These are phyloP conservation scores for Sporodiniella umbellata DNA, from an alignment of 371 early-diverging fungal species.

Conservation along the genomic window DNA sequence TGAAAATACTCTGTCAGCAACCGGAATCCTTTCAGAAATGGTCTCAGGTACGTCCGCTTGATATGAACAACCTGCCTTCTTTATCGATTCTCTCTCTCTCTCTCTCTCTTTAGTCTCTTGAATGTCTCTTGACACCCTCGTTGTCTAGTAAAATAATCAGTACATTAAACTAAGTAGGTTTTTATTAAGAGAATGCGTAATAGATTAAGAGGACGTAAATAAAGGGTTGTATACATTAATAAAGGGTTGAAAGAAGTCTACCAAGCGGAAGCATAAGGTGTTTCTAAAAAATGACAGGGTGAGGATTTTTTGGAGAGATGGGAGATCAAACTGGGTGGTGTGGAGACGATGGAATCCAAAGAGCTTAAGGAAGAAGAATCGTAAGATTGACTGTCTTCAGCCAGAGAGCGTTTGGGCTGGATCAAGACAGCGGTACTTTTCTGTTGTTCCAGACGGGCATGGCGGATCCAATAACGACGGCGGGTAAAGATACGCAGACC, in stretches of 20 bases:
- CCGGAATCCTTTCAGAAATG: slow-evolving; percentile 62
- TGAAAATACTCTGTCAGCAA: slow-evolving; percentile 59
- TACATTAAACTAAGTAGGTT: slow-evolving; percentile 2
- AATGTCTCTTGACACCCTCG: slow-evolving; percentile 8
- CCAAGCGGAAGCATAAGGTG: too few relatives aligned
- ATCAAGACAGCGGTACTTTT: too few relatives aligned
- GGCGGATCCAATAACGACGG: slow-evolving; percentile 21
- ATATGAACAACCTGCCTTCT: too few relatives aligned
- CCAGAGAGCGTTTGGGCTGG: too few relatives aligned
- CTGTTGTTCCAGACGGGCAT: slow-evolving; percentile 11
- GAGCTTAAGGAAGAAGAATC: neutral
- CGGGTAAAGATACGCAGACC: slow-evolving; percentile 17
- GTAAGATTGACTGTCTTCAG: neutral
- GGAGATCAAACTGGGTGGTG: neutral
- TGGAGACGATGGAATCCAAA: neutral
- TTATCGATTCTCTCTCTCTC: too few relatives aligned
- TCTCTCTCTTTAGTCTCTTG: slow-evolving; percentile 10
- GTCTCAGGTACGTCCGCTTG: slow-evolving; percentile 37
- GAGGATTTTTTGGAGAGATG: neutral
- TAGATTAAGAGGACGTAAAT: too few relatives aligned
- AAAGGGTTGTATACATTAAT: too few relatives aligned
- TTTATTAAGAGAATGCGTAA: neutral
- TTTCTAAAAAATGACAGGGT: slow-evolving; percentile 14
- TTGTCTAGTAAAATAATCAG: slow-evolving; percentile 3
- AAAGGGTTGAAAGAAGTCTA: too few relatives aligned